Conservation (phyloP, 1,139 yeast species). For the Zygoascus sp. region DNA sequence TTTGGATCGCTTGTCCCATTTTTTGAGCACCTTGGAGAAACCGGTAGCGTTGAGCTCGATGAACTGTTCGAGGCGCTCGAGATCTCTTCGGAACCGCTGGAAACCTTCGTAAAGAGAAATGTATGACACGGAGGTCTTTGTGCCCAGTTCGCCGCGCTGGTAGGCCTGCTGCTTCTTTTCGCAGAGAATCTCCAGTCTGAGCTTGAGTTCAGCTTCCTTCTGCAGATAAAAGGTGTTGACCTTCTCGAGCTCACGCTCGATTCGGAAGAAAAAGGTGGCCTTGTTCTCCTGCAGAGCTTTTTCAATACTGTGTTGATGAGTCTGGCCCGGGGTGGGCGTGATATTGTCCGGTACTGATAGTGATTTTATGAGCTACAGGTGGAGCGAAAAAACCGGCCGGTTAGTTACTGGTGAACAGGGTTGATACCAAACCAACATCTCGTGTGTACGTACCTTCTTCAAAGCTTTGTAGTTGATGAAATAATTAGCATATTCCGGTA, state of each 20-base stretch:
- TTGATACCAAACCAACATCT: no score
- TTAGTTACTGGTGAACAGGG: no score
- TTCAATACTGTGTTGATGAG: constrained; percentile 38
- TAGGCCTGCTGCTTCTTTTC: constrained; percentile 64
- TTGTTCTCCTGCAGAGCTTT: constrained; percentile 79
- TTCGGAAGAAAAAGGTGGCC: constrained; percentile 85
- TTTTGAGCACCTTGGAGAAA: constrained; percentile 87
- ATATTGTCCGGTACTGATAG: constrained; percentile 31
- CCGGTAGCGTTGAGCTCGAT: constrained; percentile 94
- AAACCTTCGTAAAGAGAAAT: constrained; percentile 78
- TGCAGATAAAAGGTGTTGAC: constrained; percentile 86
- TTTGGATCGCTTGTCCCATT: constrained; percentile 96
- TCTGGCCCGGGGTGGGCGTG: constrained; percentile 24
- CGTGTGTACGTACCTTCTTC: constrained; percentile 54
- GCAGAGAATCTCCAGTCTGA: constrained; percentile 69
- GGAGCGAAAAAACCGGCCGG: no score
- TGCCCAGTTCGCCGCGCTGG: constrained; percentile 40
- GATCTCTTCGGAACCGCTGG: constrained; percentile 82
- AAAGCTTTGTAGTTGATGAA: constrained; percentile 92
- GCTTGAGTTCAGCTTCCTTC: constrained; percentile 76
- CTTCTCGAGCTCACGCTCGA: constrained; percentile 91
- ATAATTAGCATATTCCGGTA: constrained; percentile 90
- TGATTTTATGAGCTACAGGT: constrained; percentile 41
- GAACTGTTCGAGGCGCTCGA: constrained; percentile 83
- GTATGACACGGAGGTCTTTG: constrained; percentile 52